Conservation (phyloP, 2,329 filamentous ascomycete genomes). For the Colletotrichum sp. region DNA sequence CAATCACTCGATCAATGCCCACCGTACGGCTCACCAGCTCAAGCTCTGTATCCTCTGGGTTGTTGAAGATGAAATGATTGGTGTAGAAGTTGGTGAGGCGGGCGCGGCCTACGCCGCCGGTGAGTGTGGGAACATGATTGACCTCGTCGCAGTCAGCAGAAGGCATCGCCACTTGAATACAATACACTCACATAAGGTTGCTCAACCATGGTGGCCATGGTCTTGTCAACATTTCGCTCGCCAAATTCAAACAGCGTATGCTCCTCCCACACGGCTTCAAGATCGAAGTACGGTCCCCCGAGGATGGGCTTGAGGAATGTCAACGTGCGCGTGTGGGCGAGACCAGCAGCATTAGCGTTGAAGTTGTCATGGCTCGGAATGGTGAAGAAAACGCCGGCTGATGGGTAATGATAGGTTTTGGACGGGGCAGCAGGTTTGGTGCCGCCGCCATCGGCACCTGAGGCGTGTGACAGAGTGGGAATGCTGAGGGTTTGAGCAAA, state of each 20-base stretch:
- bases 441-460: not conserved
- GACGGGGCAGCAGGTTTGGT: not conserved
- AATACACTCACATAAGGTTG: slow-evolving; percentile 71
- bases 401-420: slow-evolving; percentile 45
- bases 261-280: slow-evolving; percentile 81
- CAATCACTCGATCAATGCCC: slow-evolving; percentile 73
- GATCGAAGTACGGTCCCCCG: slow-evolving; percentile 71
- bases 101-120: slow-evolving; percentile 72
- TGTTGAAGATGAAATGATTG: slow-evolving; percentile 77
- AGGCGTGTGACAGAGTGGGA: slow-evolving; percentile 4
- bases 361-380: slow-evolving; percentile 57
- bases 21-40: slow-evolving; percentile 76
- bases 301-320: slow-evolving; percentile 68
- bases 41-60: slow-evolving; percentile 69
- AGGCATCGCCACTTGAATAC: not conserved
- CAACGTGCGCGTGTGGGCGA: slow-evolving; percentile 71
- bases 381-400: slow-evolving; percentile 42
- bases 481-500: not conserved
- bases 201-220: slow-evolving; percentile 82
- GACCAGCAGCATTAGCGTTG: slow-evolving; percentile 56
- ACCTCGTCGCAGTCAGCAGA: not conserved
- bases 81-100: slow-evolving; percentile 72
- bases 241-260: slow-evolving; percentile 76
- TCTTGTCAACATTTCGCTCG: slow-evolving; percentile 71
- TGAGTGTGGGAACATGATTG: slow-evolving; percentile 43